These are phyloP conservation scores for Cicer chorassanicum DNA, from an alignment of 306 rosid species.

Conservation along the genomic window DNA sequence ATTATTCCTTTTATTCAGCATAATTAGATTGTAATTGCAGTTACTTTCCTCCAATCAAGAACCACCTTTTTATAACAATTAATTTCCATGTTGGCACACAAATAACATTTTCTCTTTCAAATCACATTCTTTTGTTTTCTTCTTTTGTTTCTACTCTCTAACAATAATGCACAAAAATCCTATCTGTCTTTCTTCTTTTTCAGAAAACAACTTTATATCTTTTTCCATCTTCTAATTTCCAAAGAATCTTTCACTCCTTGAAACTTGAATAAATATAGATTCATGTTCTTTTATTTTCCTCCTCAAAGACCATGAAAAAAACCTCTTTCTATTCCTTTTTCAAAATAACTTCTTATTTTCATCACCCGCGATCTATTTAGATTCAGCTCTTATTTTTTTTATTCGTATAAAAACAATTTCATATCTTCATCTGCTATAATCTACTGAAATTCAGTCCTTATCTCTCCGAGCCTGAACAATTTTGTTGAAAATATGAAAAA, in stretches of 20 bases:
- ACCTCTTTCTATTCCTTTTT: slow-evolving; percentile 32
- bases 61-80: slow-evolving; percentile 32
- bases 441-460: too few relatives aligned
- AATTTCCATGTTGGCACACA: slow-evolving; percentile 39
- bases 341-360: slow-evolving; percentile 39
- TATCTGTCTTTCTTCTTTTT: slow-evolving; percentile 43
- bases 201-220: slow-evolving; percentile 42
- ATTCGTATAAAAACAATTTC: too few relatives aligned
- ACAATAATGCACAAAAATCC: slow-evolving; percentile 48
- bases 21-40: slow-evolving; percentile 40
- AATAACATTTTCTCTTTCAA: slow-evolving; percentile 26
- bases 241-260: slow-evolving; percentile 39
- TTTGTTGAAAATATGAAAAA: too few relatives aligned
- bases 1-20: slow-evolving; percentile 54
- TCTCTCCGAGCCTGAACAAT: too few relatives aligned
- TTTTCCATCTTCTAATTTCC: slow-evolving; percentile 41
- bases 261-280: slow-evolving; percentile 46
- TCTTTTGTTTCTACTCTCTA: slow-evolving; percentile 48
- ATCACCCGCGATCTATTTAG: too few relatives aligned
- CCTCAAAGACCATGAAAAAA: slow-evolving; percentile 15
- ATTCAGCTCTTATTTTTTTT: too few relatives aligned
- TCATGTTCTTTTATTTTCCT: slow-evolving; percentile 38
- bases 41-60: slow-evolving; percentile 58
- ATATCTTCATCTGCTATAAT: too few relatives aligned
- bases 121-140: slow-evolving; percentile 29